Base-by-base conservation (phyloP, 176 grass and related monocot species). In the Saccharum spontaneum region DNA sequence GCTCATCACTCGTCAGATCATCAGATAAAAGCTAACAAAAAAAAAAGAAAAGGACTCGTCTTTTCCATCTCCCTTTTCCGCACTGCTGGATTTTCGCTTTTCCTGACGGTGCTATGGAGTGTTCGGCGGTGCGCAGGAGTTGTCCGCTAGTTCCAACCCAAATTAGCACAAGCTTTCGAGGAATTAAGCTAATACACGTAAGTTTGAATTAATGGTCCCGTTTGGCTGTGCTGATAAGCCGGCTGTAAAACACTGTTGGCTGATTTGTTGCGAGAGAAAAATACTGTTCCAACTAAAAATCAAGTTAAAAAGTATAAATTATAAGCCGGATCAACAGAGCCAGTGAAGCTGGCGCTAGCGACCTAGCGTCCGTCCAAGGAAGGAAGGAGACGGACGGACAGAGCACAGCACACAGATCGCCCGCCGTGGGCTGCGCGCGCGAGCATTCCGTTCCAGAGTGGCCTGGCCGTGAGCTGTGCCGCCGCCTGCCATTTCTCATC, bases 111-210 rank as follows among this genome's bases (percentile, higher is more conserved):
- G 71, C 5, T 30, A 1, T 46, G 70, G 44, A 73, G 41, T 73
- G 55, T 46, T 6, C 46, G 49, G 49, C 49, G 50, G 6, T 18
- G 50, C 74, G 57, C 62, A 26, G 20, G 38, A 22, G 7, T n/a
- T 88, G 79, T 71, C 52, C 57, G 69, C 67, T 64, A 87, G 79
- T 46, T 38, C 72, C 73, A 50, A 16, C 60, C 46, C 46, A 48
- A 15, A 50, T 88, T 83, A 83, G n/a, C 69, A 63, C 14, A 23
- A 20, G 5, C 4, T 1, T 60, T 44, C 15, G 26, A 40, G 39
- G 16, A 49, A 39, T 4, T 1, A 7, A 39, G 37, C 44, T 24
- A 22, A 1, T 10, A 16, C 49, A 49, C 48, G 48, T 49, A 16
- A 49, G 48, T 49, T 49, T 49, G 48, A 52, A 45, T 37, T 10